Evolutionary conservation across 495 filamentous ascomycete genomes (phyloP).

Genomic region (Podospora didyma): DNA sequence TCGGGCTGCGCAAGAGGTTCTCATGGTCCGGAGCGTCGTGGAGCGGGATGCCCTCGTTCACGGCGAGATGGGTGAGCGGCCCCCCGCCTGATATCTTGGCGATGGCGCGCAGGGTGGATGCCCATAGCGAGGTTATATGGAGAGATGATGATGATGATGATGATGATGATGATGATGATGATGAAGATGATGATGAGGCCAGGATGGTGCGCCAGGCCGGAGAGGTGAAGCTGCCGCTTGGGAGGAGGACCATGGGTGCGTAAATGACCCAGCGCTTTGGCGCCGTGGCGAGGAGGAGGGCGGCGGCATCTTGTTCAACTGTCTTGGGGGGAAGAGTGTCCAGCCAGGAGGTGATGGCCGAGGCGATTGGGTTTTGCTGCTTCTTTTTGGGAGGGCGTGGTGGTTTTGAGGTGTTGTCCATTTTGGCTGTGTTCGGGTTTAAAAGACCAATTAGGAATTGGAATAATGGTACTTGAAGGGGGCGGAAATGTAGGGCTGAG

Average conservation of each 20-base stretch:
- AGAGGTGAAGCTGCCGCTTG: constrained; percentile 53
- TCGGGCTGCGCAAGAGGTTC: constrained; percentile 67
- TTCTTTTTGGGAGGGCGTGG: constrained; percentile 15
- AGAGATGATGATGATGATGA: no score
- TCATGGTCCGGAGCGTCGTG: no score
- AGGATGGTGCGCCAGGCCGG: constrained; percentile 47
- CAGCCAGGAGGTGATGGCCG: constrained; percentile 30
- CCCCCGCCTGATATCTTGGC: constrained; percentile 36
- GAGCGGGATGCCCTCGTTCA: constrained; percentile 69
- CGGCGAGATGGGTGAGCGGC: constrained; percentile 61
- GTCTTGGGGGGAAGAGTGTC: constrained; percentile 7
- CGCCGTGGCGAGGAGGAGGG: constrained; percentile 39
- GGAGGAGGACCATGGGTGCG: constrained; percentile 64
- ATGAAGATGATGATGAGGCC: not conserved
- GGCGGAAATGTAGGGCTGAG: no score
- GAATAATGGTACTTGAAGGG: no score
- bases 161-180: no score
- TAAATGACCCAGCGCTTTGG: constrained; percentile 69
- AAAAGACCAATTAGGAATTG: no score
- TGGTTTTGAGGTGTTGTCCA: not conserved
- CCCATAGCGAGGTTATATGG: constrained; percentile 35
- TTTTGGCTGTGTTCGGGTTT: no score
- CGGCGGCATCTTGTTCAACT: not conserved
- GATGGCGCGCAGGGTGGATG: constrained; percentile 42
- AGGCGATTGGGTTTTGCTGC: constrained; percentile 24